A percentile compares a stretch with the other conserved stretches of the same genome.
phyloP scores from a whole-genome alignment of 1,284 basidiomycete species.

The Neonothopanus nambi region DNA sequence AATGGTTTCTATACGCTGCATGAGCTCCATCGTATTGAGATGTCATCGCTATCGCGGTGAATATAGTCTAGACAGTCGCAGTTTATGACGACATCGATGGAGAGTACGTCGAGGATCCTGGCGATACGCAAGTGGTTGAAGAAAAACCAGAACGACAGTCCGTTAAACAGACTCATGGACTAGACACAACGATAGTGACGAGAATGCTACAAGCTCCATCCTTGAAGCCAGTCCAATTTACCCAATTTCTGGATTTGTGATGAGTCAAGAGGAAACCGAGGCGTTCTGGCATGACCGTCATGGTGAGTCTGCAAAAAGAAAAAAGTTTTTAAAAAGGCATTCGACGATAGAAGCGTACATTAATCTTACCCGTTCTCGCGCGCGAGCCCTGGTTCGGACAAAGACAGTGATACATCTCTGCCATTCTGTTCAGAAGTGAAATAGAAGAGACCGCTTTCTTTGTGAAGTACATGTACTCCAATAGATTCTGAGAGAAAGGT shows the following conservation, averaged over 20 bases:
- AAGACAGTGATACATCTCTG: slow-evolving; percentile 97
- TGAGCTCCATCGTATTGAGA: slow-evolving; percentile 9
- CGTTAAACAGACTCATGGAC: slow-evolving; percentile 55
- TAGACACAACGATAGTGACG: slow-evolving; percentile 98
- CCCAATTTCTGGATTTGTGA: slow-evolving; percentile 90
- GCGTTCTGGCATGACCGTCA: slow-evolving; percentile 88
- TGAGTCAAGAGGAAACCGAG: slow-evolving; percentile 97
- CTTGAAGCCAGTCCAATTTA: slow-evolving; percentile 96
- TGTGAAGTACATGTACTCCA: too few relatives aligned
- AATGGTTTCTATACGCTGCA: slow-evolving; percentile 67
- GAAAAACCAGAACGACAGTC: background rate
- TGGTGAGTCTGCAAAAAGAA: slow-evolving; percentile 65
- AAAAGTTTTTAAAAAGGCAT: background rate
- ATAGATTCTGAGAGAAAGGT: too few relatives aligned
- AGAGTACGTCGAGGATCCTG: slow-evolving; percentile 96
- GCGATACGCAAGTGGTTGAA: slow-evolving; percentile 12
- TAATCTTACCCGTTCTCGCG: slow-evolving; percentile 61
- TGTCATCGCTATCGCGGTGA: slow-evolving; percentile 56
- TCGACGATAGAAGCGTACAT: background rate
- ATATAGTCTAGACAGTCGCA: slow-evolving; percentile 99
- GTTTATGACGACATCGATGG: slow-evolving; percentile 97
- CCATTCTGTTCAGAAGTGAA: slow-evolving; percentile 86
- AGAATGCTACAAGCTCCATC: slow-evolving; percentile 87
- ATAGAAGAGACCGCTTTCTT: slow-evolving; percentile 94
- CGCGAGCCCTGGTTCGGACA: slow-evolving; percentile 94